Base-by-base conservation (phyloP, 495 filamentous ascomycete species). In the Elasticomyces elasticus region DNA sequence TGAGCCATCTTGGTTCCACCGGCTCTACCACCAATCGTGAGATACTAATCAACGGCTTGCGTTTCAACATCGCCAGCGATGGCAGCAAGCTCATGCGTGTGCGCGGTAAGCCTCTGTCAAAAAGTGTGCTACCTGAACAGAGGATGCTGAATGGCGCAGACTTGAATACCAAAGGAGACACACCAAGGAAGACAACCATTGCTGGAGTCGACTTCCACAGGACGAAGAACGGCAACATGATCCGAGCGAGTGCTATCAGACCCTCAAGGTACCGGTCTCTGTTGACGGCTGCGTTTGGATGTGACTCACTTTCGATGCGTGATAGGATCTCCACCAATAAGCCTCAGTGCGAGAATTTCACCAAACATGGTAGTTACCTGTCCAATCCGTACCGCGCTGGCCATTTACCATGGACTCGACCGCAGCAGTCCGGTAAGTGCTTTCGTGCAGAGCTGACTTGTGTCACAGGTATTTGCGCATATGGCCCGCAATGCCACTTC, bases 191-290 rank as follows among this genome's bases (percentile, higher is more conserved):
- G 66, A 79, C 87, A 25, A 74, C 73, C 4, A 72, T 97, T 57
- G 87, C 81, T 27, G 90, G 90, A 46, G 87, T 96, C 52, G 81
- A 77, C 37, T 97, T 95, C 68, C 78, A 87, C 57, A 79, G 91
- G 51, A 95, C 86, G 69, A 94, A 92, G 66, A 85, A 84, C 60
- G 91, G 91, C 49, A 97, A 97, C 52, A 77, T 97, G 49, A 85
- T 88, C 62, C 86, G 89, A 43, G 75, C 82, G 57, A 83, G 82
- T 25, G 70, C 86, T 49, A 73, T 87, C 48, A 81, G 80, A 62
- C 76, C 75, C 1, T 25, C 58, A 59, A 77, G 75, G 85, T 86
- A 79, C 31, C 27, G 31, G 12, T 26, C 28, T 6, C n/a, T 24
- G 7, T 23, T 24, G 23, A 31, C 12, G 26, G 17, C 1, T 31